Evolutionary conservation across 2,329 filamentous ascomycete species (phyloP).

Genomic region (Neophaeococcomyces mojaviensis): DNA sequence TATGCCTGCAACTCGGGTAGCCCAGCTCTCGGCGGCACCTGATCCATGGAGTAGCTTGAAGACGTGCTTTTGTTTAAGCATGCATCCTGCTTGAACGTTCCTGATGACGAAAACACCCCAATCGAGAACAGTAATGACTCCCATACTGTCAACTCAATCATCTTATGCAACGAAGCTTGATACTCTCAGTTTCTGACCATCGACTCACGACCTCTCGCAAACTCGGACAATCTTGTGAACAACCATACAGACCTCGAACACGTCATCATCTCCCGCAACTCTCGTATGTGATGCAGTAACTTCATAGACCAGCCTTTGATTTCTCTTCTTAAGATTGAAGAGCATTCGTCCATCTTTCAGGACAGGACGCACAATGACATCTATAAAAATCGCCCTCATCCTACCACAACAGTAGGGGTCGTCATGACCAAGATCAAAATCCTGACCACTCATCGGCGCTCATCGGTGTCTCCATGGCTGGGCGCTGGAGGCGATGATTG

Average conservation of each 20-base stretch:
- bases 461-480: conserved; percentile 42
- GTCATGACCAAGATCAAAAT: conserved; percentile 22
- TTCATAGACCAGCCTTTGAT: conserved; percentile 92
- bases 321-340: conserved; percentile 54
- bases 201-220: conserved; percentile 7
- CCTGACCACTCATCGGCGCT: conserved; percentile 44
- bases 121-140: background rate
- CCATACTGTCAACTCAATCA: conserved; percentile 4
- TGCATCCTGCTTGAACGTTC: conserved; percentile 5
- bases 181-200: conserved; percentile 9
- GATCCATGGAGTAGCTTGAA: conserved; percentile 15
- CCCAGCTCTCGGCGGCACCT: conserved; percentile 12
- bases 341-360: conserved; percentile 29
- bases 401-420: conserved; percentile 30
- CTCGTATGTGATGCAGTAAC: conserved; percentile 73
- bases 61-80: conserved; percentile 5
- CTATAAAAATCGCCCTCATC: conserved; percentile 77
- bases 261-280: conserved; percentile 47
- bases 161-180: conserved; percentile 9
- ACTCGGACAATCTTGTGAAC: conserved; percentile 14
- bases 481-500: conserved; percentile 54
- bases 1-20: conserved; percentile 11
- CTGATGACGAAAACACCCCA: background rate
- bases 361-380: conserved; percentile 83
- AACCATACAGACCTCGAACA: conserved; percentile 14